Percentiles rank a stretch among this genome's conserved stretches.
These are phyloP conservation scores for Cladorrhinum sp. DNA, from an alignment of 2,329 filamentous ascomycete species.

Conservation along the genomic window DNA sequence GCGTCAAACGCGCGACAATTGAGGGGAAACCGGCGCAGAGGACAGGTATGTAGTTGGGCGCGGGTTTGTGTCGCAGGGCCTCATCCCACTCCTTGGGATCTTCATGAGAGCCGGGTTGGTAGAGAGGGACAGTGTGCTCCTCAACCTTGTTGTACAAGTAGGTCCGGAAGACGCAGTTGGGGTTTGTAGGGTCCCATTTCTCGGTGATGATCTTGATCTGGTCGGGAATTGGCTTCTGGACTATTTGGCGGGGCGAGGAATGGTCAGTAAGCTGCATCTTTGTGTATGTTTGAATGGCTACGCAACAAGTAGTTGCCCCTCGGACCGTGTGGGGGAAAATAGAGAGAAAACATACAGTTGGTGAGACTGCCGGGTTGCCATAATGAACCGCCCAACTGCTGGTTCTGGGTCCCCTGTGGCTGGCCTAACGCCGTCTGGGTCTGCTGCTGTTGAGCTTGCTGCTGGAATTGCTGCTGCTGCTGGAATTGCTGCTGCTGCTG, in stretches of 20 bases:
- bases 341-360: conserved; percentile 38
- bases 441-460: conserved; percentile 29
- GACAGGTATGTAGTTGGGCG: conserved; percentile 71
- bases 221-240: conserved; percentile 70
- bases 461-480: conserved; percentile 31
- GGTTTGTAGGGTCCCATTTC: conserved; percentile 70
- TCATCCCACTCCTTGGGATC: conserved; percentile 81
- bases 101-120: conserved; percentile 66
- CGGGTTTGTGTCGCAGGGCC: conserved; percentile 75
- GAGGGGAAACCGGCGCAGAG: conserved; percentile 71
- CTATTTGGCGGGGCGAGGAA: conserved; percentile 35
- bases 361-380: conserved; percentile 53
- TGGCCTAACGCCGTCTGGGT: conserved; percentile 33
- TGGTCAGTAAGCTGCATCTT: conserved; percentile 16
- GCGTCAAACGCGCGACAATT: conserved; percentile 67
- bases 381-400: conserved; percentile 46
- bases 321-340: too few relatives aligned
- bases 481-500: conserved; percentile 38
- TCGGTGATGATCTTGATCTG: conserved; percentile 67
- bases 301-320: neutral
- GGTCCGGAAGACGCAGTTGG: conserved; percentile 71
- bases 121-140: conserved; percentile 71
- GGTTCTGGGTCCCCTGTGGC: conserved; percentile 26
- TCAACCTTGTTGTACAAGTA: conserved; percentile 88
- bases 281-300: neutral